Evolutionary conservation across 805 yeast species (phyloP), one percentile per base, ranked within the genome.

Genomic region (Candida dajiaensis): DNA sequence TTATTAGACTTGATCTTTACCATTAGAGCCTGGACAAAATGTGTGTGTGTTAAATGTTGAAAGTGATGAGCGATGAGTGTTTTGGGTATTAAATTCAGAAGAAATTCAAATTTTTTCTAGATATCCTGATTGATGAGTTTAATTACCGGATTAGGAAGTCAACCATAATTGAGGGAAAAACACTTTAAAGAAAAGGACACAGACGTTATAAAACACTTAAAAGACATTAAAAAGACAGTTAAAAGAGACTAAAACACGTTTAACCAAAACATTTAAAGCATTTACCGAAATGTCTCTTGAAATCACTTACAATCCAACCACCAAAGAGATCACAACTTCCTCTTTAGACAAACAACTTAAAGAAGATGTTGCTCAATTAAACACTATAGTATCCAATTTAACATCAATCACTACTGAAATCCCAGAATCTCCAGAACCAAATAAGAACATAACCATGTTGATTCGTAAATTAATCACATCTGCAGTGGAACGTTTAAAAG

Each of bases 381-480:
- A 70, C 51, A 56, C 62, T 45, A 48, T 70, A 36, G 56, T 68
- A 5, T 55, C 58, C 29, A 63, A 66, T 19, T 49, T 70, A 12
- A 57, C 65, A n/a, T 47, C 58, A 11, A 63, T 62, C 44, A 58
- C 62, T 3, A 20, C 57, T 55, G 74, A 74, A 23, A 73, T 83
- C 73, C 90, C 62, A 59, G 83, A 48, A 66, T 72, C 56, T 73
- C 81, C 66, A 58, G 74, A 58, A 72, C 78, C 76, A 69, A 81
- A 70, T 66, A 76, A 64, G 72, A 77, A 57, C 50, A 76, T 62
- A 54, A 48, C 79, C n/a, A 72, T 76, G 47, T 72, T 82, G 78
- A 73, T 83, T 49, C 80, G 76, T 54, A 81, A 80, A 56, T 67
- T 84, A 57, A 82, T 83, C 55, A 85, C 78, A 45, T 70, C 81